These are phyloP conservation scores for Coniochaeta sp. DNA, from an alignment of 2,329 filamentous ascomycete genomes.

Conservation along the genomic window DNA sequence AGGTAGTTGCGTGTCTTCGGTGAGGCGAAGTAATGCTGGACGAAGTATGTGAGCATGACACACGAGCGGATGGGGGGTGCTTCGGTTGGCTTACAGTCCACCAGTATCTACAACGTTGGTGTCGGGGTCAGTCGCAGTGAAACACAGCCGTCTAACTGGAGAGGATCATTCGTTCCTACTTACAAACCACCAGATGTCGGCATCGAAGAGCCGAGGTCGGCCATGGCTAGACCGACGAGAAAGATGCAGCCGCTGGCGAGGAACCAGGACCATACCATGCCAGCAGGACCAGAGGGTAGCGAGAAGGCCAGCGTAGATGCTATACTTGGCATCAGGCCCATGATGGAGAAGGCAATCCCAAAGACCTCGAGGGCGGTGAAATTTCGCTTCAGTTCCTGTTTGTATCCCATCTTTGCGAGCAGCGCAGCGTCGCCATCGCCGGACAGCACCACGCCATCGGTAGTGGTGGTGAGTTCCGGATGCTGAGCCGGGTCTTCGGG, in stretches of 20 bases:
- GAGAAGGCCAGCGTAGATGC: conserved; percentile 52
- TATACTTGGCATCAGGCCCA: conserved; percentile 55
- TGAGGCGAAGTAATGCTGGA: conserved; percentile 44
- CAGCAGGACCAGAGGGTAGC: conserved; percentile 50
- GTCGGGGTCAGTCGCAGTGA: neutral
- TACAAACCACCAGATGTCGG: conserved; percentile 50
- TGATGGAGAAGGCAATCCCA: conserved; percentile 51
- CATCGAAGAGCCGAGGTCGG: conserved; percentile 45
- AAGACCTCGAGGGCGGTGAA: conserved; percentile 58
- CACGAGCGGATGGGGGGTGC: neutral
- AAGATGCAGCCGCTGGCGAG: conserved; percentile 51
- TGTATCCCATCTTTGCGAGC: conserved; percentile 24
- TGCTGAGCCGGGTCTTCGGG: conserved; percentile 11
- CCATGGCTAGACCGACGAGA: conserved; percentile 52
- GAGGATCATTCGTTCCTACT: neutral
- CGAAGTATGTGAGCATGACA: neutral
- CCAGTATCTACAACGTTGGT: conserved; percentile 26
- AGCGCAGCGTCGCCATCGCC: conserved; percentile 22
- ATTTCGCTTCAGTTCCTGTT: conserved; percentile 54
- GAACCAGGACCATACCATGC: conserved; percentile 58
- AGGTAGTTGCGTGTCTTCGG: conserved; percentile 47
- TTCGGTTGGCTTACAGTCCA: conserved; percentile 30
- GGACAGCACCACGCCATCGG: conserved; percentile 14
- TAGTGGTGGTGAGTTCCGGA: conserved; percentile 7
- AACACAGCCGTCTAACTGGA: neutral